Base-by-base conservation (phyloP, 1,139 yeast genomes). In the Suhomyces anneliseae region DNA sequence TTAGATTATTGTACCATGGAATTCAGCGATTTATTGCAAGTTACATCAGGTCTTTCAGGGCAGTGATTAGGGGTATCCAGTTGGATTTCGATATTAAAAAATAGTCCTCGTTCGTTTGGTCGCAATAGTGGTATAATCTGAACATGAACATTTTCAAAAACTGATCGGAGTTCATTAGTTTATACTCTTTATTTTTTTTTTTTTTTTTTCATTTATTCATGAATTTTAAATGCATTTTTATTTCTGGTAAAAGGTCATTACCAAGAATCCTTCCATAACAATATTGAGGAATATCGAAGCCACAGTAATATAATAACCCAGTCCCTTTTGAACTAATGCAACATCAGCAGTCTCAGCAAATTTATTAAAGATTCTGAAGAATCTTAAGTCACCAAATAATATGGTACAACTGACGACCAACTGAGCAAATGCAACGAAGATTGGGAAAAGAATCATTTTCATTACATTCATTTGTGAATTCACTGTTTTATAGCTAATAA, bases 301-400 rank as follows among this genome's bases (percentile, higher is more conserved):
- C n/a, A 44, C 6, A 10, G 35, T 39, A n/a, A 47, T 29, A 19
- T 40, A 42, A 41, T 36, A 47, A 7, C 50, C 50, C 38, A 33
- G 38, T 27, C 41, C 27, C 6, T 36, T n/a, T 7, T 32, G 11
- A 7, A 42, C 19, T 14, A 35, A 27, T 10, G 45, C 50, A 6
- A 47, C 35, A 7, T 42, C 38, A 7, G 34, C 12, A 2, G n/a
- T 34, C 3, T 19, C 9, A 6, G 44, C 12, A 12, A 40, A 24
- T 2, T 27, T 27, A 26, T 27, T 11, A 29, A 46, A n/a, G 10
- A 8, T 35, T 15, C 27, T 12, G 4, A 40, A 38, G 35, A 42
- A 46, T 4, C 45, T 42, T 8, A 43, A 15, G n/a, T 46, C 44
- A 4, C 49, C 46, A 14, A 27, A 27, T 27, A 46, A 11, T 8